Evolutionary conservation across 1,284 basidiomycete genomes (phyloP).

Genomic region (Mycosarcoma mackinlayi): DNA sequence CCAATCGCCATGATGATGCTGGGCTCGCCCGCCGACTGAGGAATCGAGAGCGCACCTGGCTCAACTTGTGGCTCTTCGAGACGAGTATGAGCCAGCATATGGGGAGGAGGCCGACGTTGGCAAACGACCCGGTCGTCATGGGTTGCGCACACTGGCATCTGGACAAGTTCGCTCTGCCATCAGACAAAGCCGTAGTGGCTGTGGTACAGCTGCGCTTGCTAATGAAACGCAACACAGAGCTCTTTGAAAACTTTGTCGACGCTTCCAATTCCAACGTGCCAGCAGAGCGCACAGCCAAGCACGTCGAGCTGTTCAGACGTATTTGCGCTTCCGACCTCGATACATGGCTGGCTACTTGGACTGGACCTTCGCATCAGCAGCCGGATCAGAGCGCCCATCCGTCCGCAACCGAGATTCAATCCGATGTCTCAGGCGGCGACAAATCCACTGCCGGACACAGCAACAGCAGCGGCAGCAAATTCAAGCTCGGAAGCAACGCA

Average conservation of each 20-base stretch:
- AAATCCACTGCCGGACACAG: background rate
- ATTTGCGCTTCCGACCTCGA: constrained; percentile 42
- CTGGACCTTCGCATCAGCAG: constrained; percentile 20
- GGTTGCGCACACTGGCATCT: constrained; percentile 51
- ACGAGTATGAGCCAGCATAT: constrained; percentile 54
- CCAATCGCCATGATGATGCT: constrained; percentile 26
- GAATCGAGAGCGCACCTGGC: constrained; percentile 50
- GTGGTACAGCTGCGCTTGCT: constrained; percentile 46
- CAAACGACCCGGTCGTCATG: constrained; percentile 51
- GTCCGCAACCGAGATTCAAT: background rate
- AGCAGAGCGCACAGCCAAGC: constrained; percentile 22
- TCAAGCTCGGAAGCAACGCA: constrained; percentile 5
- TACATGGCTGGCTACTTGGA: constrained; percentile 51
- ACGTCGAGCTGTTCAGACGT: constrained; percentile 48
- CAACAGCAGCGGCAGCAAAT: background rate
- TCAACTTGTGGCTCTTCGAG: constrained; percentile 56
- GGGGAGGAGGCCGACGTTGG: constrained; percentile 49
- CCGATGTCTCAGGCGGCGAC: background rate
- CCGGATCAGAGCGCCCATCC: background rate
- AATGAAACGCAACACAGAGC: constrained; percentile 43
- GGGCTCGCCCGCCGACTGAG: constrained; percentile 27
- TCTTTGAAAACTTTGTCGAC: constrained; percentile 50
- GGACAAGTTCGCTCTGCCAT: constrained; percentile 40
- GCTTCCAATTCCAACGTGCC: constrained; percentile 9
- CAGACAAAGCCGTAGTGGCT: constrained; percentile 52